Evolutionary conservation across 495 filamentous ascomycete species (phyloP), one percentile per base, ranked within the genome.

Genomic region (Platismatia glauca): DNA sequence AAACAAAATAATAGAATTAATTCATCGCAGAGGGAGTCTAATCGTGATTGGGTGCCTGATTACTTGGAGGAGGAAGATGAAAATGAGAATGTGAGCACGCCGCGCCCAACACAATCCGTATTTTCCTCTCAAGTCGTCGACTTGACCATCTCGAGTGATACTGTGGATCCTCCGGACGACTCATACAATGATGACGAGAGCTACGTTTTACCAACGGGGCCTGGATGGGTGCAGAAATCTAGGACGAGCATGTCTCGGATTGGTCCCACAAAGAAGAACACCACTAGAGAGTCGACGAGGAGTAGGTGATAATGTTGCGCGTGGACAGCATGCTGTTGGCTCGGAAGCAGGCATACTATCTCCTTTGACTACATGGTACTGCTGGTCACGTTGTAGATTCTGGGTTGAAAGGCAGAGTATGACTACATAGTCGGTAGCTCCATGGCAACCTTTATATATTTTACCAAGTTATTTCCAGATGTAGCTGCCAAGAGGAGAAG

Each of bases 71-170:
- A 18, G 46, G 24, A 58, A 16, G 6, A 29, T 16, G 55, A 43
- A 20, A 31, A 48, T 35, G 50, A 61, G n/a, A 35, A 20, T 29
- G 41, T 1, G 37, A 48, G 33, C 43, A 65, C 38, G n/a, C 58
- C 63, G 3, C 52, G 58, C 13, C 41, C 43, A 35, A 52, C 63
- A 31, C 63, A 58, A 64, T 61, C 38, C 61, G 64, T 20, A 57
- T 55, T 41, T 57, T 59, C 12, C 53, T 73, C 72, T 4, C 68
- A 67, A 31, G 56, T 79, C 22, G 68, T 82, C 13, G 79, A 81
- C 57, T 66, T 81, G 29, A 81, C 79, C 0, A 64, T 70, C 37
- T 74, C 74, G 27, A 77, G 74, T 55, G 76, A 79, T 29, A 61
- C 64, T 4, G 66, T 66, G 3, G 72, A 71, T n/a, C 70, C 72